phyloP scores from a whole-genome alignment of 2,329 filamentous ascomycete species.

The Fusarium sp. region DNA sequence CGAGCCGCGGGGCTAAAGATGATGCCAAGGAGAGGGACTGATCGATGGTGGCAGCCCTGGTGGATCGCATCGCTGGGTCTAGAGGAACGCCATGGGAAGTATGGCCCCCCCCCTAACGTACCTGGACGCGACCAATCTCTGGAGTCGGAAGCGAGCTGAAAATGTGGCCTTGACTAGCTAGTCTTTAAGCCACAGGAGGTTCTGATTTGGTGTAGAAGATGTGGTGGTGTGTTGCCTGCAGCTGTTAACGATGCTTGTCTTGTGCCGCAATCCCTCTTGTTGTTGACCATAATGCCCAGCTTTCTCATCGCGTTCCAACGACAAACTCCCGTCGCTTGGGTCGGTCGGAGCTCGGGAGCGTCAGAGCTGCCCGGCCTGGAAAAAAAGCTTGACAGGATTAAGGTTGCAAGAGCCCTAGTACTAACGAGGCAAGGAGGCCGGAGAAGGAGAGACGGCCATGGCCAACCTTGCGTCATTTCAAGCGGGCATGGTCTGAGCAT shows the following conservation, averaged over 20 bases:
- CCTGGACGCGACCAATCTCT: neutral
- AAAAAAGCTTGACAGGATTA: slow-evolving; percentile 3
- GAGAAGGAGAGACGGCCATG: neutral
- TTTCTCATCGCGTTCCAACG: neutral
- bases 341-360: neutral
- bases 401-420: neutral
- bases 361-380: neutral
- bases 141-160: neutral
- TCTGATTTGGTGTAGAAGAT: neutral
- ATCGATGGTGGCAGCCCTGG: slow-evolving; percentile 3
- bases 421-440: neutral
- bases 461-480: neutral
- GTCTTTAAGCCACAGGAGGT: neutral
- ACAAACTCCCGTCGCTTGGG: neutral
- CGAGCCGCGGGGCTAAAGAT: neutral
- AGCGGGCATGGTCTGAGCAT: neutral
- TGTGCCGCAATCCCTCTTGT: neutral
- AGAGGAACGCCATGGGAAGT: neutral
- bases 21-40: neutral
- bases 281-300: neutral
- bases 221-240: neutral
- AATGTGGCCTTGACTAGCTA: neutral
- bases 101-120: neutral
- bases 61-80: neutral
- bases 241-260: neutral